Evolutionary conservation across 208 protist genomes (phyloP), one percentile per base, ranked within the genome.

Genomic region (Trypanosoma mega): DNA sequence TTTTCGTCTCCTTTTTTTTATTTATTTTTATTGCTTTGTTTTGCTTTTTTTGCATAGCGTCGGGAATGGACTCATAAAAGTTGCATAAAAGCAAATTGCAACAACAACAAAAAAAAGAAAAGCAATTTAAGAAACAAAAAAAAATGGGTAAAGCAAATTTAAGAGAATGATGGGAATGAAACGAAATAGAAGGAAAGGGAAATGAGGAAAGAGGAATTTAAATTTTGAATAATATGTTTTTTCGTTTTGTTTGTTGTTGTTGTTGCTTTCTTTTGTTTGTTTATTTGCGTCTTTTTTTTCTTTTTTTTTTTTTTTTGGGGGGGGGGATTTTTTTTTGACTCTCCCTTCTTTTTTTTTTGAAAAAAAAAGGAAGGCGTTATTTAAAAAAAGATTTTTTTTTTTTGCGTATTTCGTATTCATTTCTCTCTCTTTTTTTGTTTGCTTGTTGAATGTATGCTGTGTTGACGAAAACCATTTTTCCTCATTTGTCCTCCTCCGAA

Each of bases 221-320:
- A n/a, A n/a, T n/a, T n/a, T n/a, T 30, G 18, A 26, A 31, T 8
- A 52, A 43, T 24, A 30, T 52, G 8, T 57, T 67, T 51, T 67
- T 27, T 70, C 45, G 4, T 41, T 59, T 58, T 54, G 11, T 48
- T 72, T 72, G 6, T 37, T 64, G 2, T 62, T 72, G 29, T 49
- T 52, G 1, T 68, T 52, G 39, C 31, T 72, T 63, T 8, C 36
- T 11, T 24, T 52, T 63, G n/a, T n/a, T n/a, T 63, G 18, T 41
- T 46, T 41, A 49, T 64, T 54, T 26, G 7, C 18, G 4, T 14
- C 16, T 33, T 39, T 44, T 0, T 26, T 52, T 46, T 49, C 41
- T 54, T 48, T 56, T 24, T 31, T 43, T 47, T 41, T 30, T 20
- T 14, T 16, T n/a, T n/a, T n/a, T n/a, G n/a, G n/a, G n/a, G n/a